A percentile compares a stretch with the other conserved stretches of the same genome.
Evolutionary conservation across 495 filamentous ascomycete species (phyloP).

Genomic region (Bryoglossum gracile): DNA sequence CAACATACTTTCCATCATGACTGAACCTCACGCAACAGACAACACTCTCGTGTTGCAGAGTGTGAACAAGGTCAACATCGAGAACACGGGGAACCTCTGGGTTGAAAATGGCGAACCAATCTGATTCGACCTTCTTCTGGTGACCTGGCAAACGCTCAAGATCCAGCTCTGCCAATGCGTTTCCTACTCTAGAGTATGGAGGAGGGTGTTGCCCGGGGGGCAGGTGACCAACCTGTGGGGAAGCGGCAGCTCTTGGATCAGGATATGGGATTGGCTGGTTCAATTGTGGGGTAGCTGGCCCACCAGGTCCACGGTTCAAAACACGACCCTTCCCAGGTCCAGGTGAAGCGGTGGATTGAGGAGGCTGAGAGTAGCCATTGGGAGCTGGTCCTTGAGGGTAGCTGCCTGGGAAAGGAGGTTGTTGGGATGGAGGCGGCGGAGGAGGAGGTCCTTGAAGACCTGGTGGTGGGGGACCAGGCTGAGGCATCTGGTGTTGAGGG

Average conservation of each 20-base stretch:
- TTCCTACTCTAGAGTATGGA: constrained; percentile 61
- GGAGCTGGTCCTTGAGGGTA: constrained; percentile 44
- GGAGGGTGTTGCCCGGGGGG: constrained; percentile 54
- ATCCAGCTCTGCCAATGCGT: constrained; percentile 82
- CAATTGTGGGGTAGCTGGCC: constrained; percentile 86
- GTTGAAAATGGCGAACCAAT: constrained; percentile 92
- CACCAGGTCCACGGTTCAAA: constrained; percentile 51
- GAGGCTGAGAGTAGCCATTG: constrained; percentile 50
- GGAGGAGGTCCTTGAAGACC: constrained; percentile 27
- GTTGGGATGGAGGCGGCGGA: constrained; percentile 40
- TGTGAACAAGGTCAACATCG: constrained; percentile 84
- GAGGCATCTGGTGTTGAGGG: constrained; percentile 52
- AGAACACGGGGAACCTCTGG: constrained; percentile 73
- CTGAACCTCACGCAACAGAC: constrained; percentile 91
- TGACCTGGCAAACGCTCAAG: constrained; percentile 73
- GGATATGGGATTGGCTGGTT: constrained; percentile 75
- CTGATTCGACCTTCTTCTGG: constrained; percentile 72
- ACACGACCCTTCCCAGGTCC: constrained; percentile 62
- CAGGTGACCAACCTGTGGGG: constrained; percentile 81
- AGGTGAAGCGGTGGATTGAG: constrained; percentile 78
- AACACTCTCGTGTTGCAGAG: constrained; percentile 76
- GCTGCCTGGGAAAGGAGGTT: constrained; percentile 28
- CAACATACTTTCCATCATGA: constrained; percentile 79
- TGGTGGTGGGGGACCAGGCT: constrained; percentile 38
- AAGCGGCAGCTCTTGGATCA: constrained; percentile 58